These are phyloP conservation scores for Apophysomyces sp. DNA, from an alignment of 371 early-diverging fungal genomes.

Conservation along the genomic window DNA sequence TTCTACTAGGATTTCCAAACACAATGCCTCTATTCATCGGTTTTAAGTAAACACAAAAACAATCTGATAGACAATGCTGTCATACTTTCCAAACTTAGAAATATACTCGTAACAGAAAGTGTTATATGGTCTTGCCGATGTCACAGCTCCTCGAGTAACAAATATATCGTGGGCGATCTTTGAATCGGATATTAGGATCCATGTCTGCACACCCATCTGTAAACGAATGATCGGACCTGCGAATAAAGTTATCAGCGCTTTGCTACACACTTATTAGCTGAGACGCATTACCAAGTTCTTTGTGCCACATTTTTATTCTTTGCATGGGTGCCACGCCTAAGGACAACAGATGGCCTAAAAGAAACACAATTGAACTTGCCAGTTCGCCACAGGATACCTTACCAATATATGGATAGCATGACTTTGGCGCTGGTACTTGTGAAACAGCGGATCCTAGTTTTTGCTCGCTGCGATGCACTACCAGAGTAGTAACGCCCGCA, in stretches of 20 bases:
- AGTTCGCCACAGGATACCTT: too few relatives aligned
- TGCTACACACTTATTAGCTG: too few relatives aligned
- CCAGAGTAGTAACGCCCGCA: neutral
- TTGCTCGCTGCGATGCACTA: neutral
- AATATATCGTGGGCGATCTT: conserved; percentile 25
- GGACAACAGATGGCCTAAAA: conserved; percentile 18
- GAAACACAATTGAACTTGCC: too few relatives aligned
- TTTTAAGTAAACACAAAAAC: neutral
- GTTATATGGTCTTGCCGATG: conserved; percentile 16
- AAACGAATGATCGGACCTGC: conserved; percentile 15
- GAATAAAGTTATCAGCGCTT: too few relatives aligned
- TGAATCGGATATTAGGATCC: conserved; percentile 21
- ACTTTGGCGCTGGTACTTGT: neutral
- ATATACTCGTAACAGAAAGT: conserved; percentile 11
- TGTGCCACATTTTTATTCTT: conserved; percentile 12
- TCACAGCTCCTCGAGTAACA: conserved; percentile 13
- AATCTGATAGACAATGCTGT: neutral
- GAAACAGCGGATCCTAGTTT: neutral
- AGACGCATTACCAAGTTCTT: too few relatives aligned
- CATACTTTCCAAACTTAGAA: conserved; percentile 12
- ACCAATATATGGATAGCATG: neutral
- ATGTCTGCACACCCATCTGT: conserved; percentile 18
- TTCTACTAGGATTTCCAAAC: conserved; percentile 11
- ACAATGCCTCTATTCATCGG: conserved; percentile 14
- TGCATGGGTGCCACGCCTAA: conserved; percentile 12